A percentile compares a stretch with the other conserved stretches of the same genome.
phyloP scores from a whole-genome alignment of 129 eudicot genomes.

The Flaveria linearis region DNA sequence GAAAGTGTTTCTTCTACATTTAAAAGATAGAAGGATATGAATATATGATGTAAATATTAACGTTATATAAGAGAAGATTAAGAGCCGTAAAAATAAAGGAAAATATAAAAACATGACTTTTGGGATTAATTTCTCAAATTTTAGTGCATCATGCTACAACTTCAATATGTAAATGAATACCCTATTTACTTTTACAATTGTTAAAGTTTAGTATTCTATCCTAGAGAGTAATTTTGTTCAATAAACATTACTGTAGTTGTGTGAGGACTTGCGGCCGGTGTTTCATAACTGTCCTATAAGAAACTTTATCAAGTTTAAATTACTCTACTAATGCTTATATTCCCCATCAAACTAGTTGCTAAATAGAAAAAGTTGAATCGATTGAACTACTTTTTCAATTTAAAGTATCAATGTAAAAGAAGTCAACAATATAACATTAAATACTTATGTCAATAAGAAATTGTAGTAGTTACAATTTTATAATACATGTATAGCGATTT shows the following conservation, averaged over 20 bases:
- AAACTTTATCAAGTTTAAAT: background rate
- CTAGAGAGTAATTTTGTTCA: background rate
- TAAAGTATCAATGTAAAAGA: no score
- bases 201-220: background rate
- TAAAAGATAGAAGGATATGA: no score
- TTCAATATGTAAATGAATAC: background rate
- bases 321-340: background rate
- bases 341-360: background rate
- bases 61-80: no score
- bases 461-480: no score
- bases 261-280: background rate
- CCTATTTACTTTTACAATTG: background rate
- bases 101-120: no score
- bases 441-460: no score
- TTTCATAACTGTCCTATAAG: background rate
- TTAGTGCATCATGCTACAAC: constrained; percentile 1
- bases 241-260: background rate
- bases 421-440: background rate
- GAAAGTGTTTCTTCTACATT: no score
- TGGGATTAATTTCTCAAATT: background rate
- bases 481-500: no score
- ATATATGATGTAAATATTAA: no score
- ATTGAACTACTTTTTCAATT: no score
- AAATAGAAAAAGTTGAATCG: no score
- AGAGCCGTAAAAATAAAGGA: no score